phyloP scores from a whole-genome alignment of 2,329 filamentous ascomycete species.

The Phialocephala subalpina region DNA sequence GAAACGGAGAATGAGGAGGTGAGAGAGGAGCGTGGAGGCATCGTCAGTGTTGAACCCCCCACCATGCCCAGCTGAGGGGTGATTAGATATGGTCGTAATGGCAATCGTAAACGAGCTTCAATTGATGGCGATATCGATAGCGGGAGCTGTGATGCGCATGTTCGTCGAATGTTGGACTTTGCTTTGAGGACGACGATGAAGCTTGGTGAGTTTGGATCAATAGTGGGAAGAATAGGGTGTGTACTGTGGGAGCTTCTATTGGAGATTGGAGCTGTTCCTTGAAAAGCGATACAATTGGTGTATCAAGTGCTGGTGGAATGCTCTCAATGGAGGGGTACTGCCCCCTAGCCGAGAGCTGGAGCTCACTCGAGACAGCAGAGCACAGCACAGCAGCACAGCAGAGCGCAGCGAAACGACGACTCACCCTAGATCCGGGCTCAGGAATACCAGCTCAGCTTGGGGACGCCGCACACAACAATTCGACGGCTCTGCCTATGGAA shows the following conservation, averaged over 20 bases:
- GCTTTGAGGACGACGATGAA: slow-evolving; percentile 1
- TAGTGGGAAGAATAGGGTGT: slow-evolving; percentile 18
- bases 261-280: slow-evolving; percentile 23
- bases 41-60: slow-evolving; percentile 62
- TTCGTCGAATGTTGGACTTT: slow-evolving; percentile 2
- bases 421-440: background rate
- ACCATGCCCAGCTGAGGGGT: slow-evolving; percentile 54
- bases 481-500: background rate
- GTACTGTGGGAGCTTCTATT: slow-evolving; percentile 16
- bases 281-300: slow-evolving; percentile 28
- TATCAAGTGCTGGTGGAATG: slow-evolving; percentile 19
- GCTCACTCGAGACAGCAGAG: background rate
- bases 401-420: background rate
- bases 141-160: slow-evolving; percentile 25
- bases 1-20: slow-evolving; percentile 92
- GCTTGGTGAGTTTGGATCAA: slow-evolving; percentile 13
- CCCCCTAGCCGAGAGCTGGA: background rate
- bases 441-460: background rate
- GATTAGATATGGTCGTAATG: slow-evolving; percentile 38
- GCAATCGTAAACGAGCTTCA: slow-evolving; percentile 33
- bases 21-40: slow-evolving; percentile 88
- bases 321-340: slow-evolving; percentile 7
- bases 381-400: background rate
- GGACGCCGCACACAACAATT: background rate
- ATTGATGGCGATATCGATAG: slow-evolving; percentile 30